phyloP scores from a whole-genome alignment of 1,284 basidiomycete species.

The Heterobasidion occidentale region DNA sequence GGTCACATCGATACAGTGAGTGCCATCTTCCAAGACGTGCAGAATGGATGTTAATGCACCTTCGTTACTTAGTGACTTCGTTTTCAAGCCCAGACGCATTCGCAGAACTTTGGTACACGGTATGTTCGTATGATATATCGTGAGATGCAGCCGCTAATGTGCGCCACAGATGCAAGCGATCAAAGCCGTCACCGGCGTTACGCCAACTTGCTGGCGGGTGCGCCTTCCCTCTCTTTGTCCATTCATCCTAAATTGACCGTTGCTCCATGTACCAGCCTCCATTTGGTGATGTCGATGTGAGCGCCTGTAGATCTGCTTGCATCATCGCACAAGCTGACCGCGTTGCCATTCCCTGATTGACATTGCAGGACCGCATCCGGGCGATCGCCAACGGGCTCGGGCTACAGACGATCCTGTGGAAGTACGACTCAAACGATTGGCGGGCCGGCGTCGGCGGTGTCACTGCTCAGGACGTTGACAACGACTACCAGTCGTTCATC shows the following conservation, averaged over 20 bases:
- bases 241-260: neutral
- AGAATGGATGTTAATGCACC: no score
- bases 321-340: neutral
- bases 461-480: constrained; percentile 32
- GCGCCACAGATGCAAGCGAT: constrained; percentile 35
- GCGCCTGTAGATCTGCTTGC: constrained; percentile 11
- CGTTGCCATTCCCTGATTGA: neutral
- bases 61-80: constrained; percentile 44
- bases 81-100: constrained; percentile 68
- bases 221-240: neutral
- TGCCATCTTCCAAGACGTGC: neutral
- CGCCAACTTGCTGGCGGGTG: constrained; percentile 59
- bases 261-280: constrained; percentile 33
- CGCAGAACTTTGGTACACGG: constrained; percentile 73
- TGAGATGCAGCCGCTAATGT: neutral
- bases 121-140: constrained; percentile 17
- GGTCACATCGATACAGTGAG: constrained; percentile 51
- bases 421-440: constrained; percentile 70
- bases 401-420: constrained; percentile 59
- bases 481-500: constrained; percentile 34
- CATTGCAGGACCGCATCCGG: constrained; percentile 54
- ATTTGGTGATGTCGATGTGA: constrained; percentile 47
- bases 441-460: constrained; percentile 38
- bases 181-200: constrained; percentile 50
- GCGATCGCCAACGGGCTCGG: constrained; percentile 52